Evolutionary conservation across 2,329 filamentous ascomycete species (phyloP).

Genomic region (Paecilomyces niveus): DNA sequence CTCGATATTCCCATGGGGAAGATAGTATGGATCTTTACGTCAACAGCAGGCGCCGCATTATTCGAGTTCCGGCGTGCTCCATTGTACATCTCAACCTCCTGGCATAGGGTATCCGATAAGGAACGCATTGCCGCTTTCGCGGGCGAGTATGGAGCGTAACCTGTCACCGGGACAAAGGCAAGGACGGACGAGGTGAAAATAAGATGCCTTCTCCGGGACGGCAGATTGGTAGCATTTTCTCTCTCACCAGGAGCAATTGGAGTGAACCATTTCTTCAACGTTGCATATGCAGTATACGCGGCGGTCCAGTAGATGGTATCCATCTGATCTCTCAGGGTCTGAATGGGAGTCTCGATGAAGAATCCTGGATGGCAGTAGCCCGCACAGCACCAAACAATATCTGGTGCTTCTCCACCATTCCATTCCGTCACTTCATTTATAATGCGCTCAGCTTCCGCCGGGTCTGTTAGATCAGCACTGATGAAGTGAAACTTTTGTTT

Average conservation of each 20-base stretch:
- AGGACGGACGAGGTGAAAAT: slow-evolving; percentile 77
- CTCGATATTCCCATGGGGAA: slow-evolving; percentile 77
- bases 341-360: slow-evolving; percentile 66
- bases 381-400: slow-evolving; percentile 88
- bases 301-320: slow-evolving; percentile 87
- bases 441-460: slow-evolving; percentile 62
- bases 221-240: slow-evolving; percentile 18
- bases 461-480: slow-evolving; percentile 68
- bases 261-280: slow-evolving; percentile 66
- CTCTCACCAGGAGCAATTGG: slow-evolving; percentile 19
- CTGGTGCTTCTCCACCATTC: slow-evolving; percentile 68
- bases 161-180: slow-evolving; percentile 69
- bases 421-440: slow-evolving; percentile 66
- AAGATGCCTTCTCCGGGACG: slow-evolving; percentile 56
- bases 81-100: slow-evolving; percentile 83
- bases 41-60: slow-evolving; percentile 45
- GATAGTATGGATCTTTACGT: slow-evolving; percentile 73
- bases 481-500: slow-evolving; percentile 78
- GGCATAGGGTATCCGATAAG: slow-evolving; percentile 73
- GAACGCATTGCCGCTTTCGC: slow-evolving; percentile 78
- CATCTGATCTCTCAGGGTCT: slow-evolving; percentile 69
- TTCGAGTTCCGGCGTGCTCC: slow-evolving; percentile 44
- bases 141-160: slow-evolving; percentile 78
- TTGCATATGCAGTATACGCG: slow-evolving; percentile 77
- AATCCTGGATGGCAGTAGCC: slow-evolving; percentile 67